phyloP scores from a whole-genome alignment of 164 flowering plant species.

The Kingdonia uniflora region DNA sequence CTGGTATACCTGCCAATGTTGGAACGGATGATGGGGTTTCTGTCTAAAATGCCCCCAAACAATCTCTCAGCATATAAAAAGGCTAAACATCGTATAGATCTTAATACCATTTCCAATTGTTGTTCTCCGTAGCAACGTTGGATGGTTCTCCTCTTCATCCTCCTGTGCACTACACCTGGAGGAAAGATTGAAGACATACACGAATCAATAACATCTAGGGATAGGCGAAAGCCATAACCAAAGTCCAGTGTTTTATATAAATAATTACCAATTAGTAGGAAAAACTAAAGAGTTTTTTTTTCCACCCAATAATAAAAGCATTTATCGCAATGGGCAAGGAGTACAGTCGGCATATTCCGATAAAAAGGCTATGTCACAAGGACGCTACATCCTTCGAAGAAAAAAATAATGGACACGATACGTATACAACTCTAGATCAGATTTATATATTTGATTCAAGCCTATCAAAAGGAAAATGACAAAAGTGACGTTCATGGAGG shows the following conservation, averaged over 20 bases:
- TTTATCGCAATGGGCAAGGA: too few species aligned
- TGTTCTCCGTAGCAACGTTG: constrained; percentile 59
- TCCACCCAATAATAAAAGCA: background rate
- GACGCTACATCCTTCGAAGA: too few species aligned
- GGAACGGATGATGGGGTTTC: constrained; percentile 4
- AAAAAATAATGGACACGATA: too few species aligned
- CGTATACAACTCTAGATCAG: too few species aligned
- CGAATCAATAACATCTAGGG: constrained; percentile 7
- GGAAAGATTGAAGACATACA: constrained; percentile 3
- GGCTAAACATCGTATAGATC: constrained; percentile 2
- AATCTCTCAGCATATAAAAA: background rate
- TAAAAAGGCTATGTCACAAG: too few species aligned
- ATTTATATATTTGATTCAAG: too few species aligned
- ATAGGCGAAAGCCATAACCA: too few species aligned
- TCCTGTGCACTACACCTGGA: constrained; percentile 83
- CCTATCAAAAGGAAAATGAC: background rate
- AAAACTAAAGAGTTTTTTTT: too few species aligned
- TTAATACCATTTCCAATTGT: constrained; percentile 95
- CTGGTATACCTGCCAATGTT: constrained; percentile 73
- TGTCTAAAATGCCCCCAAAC: constrained; percentile 5
- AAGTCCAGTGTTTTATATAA: too few species aligned
- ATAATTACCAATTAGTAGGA: too few species aligned
- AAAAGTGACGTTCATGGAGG: background rate
- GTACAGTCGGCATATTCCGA: too few species aligned
- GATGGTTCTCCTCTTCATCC: constrained; percentile 69